Evolutionary conservation across 2,329 filamentous ascomycete genomes (phyloP), one percentile per base, ranked within the genome.

Genomic region (Fusarium sp.): DNA sequence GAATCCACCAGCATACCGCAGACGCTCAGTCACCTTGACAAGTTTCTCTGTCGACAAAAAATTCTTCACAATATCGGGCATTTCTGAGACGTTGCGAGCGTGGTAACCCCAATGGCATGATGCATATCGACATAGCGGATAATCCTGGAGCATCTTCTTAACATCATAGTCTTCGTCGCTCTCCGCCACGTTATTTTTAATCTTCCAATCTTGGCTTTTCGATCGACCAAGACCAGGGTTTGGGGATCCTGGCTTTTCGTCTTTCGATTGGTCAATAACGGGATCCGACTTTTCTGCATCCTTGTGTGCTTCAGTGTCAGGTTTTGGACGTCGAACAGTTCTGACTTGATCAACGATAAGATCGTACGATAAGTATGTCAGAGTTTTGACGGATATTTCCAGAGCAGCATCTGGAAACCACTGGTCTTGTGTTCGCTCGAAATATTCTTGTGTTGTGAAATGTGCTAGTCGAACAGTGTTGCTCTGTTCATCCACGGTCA

Each of bases 371-470:
- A 54, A 13, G 15, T 54, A 54, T 28, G 51, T 54, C 24, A 54
- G 20, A 1, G 24, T 39, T 10, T 54, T 54, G 12, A 18, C 20
- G 7, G 33, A 22, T n/a, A 39, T 26, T 39, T 54, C 35, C 7
- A 18, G 24, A n/a, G 51, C 51, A 54, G 51, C 51, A 22, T 28
- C 14, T 28, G 51, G 51, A 2, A 54, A 54, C 24, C 51, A 54
- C 24, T 54, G 51, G 20, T 39, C 35, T 14, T 54, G 51, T 54
- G 51, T 54, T 28, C 51, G 54, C 24, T 83, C 78, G 47, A 87
- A 81, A 70, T 85, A 88, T 44, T 86, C 81, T 48, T 86, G 82
- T 3, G 84, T 79, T 0, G 86, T 87, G 61, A 85, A 84, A 69
- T 88, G 85, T 7, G 85, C 83, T 0, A 87, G 69, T 7, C 83